Evolutionary conservation across 257 asterid species (phyloP).

Genomic region (Cruciata laevipes): DNA sequence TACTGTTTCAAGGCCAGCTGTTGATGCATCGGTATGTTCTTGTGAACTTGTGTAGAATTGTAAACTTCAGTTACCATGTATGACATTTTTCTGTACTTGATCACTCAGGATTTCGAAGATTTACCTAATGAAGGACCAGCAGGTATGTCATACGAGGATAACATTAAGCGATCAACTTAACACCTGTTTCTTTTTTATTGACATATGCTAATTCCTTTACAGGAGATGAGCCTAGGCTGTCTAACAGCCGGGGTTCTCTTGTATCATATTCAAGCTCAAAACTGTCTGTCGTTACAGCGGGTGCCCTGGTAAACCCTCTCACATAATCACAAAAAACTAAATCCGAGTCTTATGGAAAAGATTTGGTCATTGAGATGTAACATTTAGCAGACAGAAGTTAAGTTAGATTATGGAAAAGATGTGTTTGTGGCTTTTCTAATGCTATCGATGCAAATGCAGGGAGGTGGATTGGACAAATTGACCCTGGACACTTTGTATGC

Average conservation of each 20-base stretch:
- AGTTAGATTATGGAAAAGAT: neutral
- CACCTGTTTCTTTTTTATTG: neutral
- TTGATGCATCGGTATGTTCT: constrained; percentile 54
- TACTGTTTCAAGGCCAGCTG: constrained; percentile 32
- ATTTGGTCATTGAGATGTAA: no score
- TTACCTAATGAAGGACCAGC: constrained; percentile 46
- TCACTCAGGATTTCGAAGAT: constrained; percentile 55
- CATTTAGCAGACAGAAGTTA: no score
- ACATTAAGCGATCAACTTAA: neutral
- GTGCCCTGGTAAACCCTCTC: constrained; percentile 27
- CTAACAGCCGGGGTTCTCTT: constrained; percentile 59
- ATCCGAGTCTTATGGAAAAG: no score
- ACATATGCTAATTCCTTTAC: constrained; percentile 3
- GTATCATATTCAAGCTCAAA: constrained; percentile 29
- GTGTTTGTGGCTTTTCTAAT: neutral
- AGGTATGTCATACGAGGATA: constrained; percentile 13
- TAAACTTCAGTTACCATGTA: neutral
- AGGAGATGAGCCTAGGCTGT: constrained; percentile 21
- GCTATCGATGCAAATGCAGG: constrained; percentile 27
- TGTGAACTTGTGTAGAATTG: neutral
- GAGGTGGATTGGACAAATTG: constrained; percentile 47
- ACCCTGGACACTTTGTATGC: constrained; percentile 57
- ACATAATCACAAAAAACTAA: neutral
- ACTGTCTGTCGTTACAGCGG: constrained; percentile 14
- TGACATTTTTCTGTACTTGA: neutral